A percentile compares a stretch with the other conserved stretches of the same genome.
Conservation (phyloP, 2,329 filamentous ascomycete species). For the Penicillium sp. region DNA sequence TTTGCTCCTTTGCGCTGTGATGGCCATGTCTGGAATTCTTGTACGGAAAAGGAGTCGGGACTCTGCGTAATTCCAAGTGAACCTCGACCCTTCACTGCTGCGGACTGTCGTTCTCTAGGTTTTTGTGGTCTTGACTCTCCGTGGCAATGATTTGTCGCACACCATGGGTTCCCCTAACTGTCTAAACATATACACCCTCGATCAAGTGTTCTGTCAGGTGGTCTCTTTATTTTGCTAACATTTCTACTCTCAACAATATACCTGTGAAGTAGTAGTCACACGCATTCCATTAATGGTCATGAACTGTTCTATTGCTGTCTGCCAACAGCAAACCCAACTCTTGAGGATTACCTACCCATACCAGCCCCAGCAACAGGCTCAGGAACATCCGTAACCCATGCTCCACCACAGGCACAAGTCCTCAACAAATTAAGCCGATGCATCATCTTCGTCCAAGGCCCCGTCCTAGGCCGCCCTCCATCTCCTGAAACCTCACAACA, state of each 20-base stretch:
- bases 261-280: background rate
- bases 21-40: background rate
- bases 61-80: background rate
- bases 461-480: constrained; percentile 45
- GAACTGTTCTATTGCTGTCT: background rate
- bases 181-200: background rate
- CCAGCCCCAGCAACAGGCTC: constrained; percentile 6
- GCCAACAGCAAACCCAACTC: background rate
- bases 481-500: constrained; percentile 71
- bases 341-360: background rate
- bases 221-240: background rate
- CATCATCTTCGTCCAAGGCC: constrained; percentile 43
- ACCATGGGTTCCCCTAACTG: background rate
- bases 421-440: constrained; percentile 42
- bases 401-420: constrained; percentile 47
- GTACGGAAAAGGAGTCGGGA: background rate
- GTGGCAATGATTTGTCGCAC: background rate
- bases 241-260: background rate
- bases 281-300: constrained; percentile 1
- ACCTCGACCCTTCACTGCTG: background rate
- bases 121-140: background rate
- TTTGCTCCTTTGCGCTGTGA: constrained; percentile 5
- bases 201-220: background rate
- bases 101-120: background rate
- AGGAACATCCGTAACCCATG: constrained; percentile 42